phyloP scores from a whole-genome alignment of 2,329 filamentous ascomycete species.

The Talaromyces amestolkiae region DNA sequence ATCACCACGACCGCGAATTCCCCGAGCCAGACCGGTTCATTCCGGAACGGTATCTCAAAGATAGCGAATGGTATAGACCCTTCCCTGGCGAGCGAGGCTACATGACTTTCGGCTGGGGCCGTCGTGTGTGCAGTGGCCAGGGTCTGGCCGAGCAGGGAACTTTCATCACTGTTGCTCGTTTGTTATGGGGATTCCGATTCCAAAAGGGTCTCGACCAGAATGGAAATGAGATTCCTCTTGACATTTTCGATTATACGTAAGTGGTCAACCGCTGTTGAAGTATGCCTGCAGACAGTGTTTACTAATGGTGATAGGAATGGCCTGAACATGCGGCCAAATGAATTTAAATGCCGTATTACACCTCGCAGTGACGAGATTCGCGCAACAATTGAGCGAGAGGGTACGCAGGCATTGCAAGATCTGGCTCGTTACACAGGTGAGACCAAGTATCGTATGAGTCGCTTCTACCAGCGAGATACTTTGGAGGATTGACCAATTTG shows the following conservation, averaged over 20 bases:
- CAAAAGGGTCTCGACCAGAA: background rate
- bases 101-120: slow-evolving; percentile 55
- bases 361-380: slow-evolving; percentile 51
- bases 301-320: background rate
- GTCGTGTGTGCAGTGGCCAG: slow-evolving; percentile 54
- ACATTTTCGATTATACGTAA: slow-evolving; percentile 6
- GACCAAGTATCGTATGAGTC: slow-evolving; percentile 58
- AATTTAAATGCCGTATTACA: slow-evolving; percentile 54
- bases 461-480: slow-evolving; percentile 43
- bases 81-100: slow-evolving; percentile 43
- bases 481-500: background rate
- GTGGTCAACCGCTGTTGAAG: background rate
- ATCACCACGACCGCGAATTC: slow-evolving; percentile 41
- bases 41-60: slow-evolving; percentile 28
- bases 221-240: background rate
- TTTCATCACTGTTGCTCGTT: slow-evolving; percentile 56
- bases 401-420: slow-evolving; percentile 51
- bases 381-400: slow-evolving; percentile 54
- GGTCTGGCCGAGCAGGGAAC: slow-evolving; percentile 60
- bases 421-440: slow-evolving; percentile 55
- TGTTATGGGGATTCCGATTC: slow-evolving; percentile 55
- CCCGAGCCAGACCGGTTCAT: slow-evolving; percentile 38
- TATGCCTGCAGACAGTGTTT: background rate
- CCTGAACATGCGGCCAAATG: background rate
- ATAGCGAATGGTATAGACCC: background rate